A percentile compares a stretch with the other conserved stretches of the same genome.
These are phyloP conservation scores for Rhododendron griersonianum DNA, from an alignment of 148 eudicot genomes.

Conservation along the genomic window DNA sequence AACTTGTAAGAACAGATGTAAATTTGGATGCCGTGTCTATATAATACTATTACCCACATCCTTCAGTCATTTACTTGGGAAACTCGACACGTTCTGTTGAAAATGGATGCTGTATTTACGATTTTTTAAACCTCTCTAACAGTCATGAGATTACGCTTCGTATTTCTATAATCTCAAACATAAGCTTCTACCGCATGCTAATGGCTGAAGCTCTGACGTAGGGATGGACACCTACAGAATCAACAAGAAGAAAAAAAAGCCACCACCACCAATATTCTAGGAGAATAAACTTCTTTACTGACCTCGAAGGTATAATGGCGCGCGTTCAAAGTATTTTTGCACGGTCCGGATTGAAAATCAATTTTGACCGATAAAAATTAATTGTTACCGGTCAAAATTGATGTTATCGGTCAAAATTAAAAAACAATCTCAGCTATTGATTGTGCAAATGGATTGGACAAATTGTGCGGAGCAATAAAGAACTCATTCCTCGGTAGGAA, in stretches of 20 bases:
- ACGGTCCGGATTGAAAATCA: too few species aligned
- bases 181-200: not conserved
- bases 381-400: too few species aligned
- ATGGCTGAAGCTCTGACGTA: not conserved
- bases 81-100: not conserved
- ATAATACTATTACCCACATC: not conserved
- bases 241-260: not conserved
- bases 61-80: not conserved
- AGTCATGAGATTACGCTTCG: not conserved
- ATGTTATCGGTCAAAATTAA: too few species aligned
- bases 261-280: not conserved
- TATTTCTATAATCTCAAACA: not conserved
- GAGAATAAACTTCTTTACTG: too few species aligned
- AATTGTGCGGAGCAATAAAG: too few species aligned
- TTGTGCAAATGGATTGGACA: rapidly evolving
- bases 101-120: not conserved
- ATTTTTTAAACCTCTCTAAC: not conserved
- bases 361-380: too few species aligned
- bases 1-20: too few species aligned
- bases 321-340: too few species aligned
- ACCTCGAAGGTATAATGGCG: too few species aligned
- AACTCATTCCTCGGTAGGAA: too few species aligned
- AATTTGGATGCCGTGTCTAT: too few species aligned
- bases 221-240: not conserved
- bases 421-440: too few species aligned